Base-by-base conservation (phyloP, 495 filamentous ascomycete species). In the Penicillium coprophilum region DNA sequence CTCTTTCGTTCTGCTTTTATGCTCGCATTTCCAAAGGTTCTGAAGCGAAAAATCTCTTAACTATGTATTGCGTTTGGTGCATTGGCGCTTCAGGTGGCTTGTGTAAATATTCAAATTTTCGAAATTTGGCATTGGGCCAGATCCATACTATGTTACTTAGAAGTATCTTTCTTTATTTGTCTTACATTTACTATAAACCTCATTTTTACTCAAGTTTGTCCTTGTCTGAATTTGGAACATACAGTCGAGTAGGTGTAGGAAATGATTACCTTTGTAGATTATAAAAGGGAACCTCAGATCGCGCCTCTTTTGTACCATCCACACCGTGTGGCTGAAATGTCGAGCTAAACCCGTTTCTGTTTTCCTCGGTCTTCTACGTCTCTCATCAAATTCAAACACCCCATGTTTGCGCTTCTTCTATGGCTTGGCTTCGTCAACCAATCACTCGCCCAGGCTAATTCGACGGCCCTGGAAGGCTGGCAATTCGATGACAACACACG, bases 401-500 rank as follows among this genome's bases (percentile, higher is more conserved):
- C 6, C 9, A 12, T 41, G 39, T 17, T 41, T 13, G 4, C 6
- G 11, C 17, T 21, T 41, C 39, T 21, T 9, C 17, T 41, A 12
- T 10, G 20, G 8, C 39, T 41, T 21, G 20, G 39, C 11, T 21
- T 21, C 21, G 39, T 41, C 39, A 41, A n/a, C 7, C 40, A 23
- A n/a, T 40, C 49, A 17, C 21, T 54, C 31, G 59, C 54, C 19
- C 28, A 53, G 13, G 40, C 55, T 9, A 51, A 46, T 46, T 55
- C 50, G 3, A 58, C 50, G 17, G 45, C 59, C 32, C 20, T 56
- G 10, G 34, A 55, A 13, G 59, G 56, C 39, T 57, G 62, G 62
- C 51, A 62, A 39, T 44, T 61, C 5, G 58, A 53, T 41, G 59
- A 54, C 20, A 49, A 53, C 13, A 48, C 27, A 15, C 59, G 62